A percentile compares a stretch with the other conserved stretches of the same genome.
Evolutionary conservation across 1,284 basidiomycete species (phyloP).

Genomic region (Jaminaea rosea): DNA sequence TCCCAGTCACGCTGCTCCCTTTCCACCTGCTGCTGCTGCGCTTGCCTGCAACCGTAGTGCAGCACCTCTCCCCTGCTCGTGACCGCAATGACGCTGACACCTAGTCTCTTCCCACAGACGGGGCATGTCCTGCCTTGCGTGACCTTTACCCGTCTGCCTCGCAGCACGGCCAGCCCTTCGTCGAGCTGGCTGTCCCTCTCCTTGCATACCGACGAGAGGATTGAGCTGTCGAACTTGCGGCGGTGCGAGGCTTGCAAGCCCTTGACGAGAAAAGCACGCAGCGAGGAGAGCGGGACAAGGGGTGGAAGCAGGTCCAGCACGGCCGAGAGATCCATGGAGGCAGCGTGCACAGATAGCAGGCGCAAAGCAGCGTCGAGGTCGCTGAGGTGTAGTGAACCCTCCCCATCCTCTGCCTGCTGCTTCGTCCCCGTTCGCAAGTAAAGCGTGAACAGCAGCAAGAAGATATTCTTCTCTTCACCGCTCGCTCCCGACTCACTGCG

Average conservation of each 20-base stretch:
- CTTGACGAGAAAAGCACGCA: conserved; percentile 58
- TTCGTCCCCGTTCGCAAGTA: conserved; percentile 62
- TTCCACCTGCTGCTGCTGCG: too few species aligned
- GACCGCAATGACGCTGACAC: conserved; percentile 87
- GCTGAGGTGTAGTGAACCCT: neutral
- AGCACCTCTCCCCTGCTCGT: conserved; percentile 48
- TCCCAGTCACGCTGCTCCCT: too few species aligned
- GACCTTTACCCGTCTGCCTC: conserved; percentile 75
- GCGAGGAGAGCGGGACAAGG: conserved; percentile 67
- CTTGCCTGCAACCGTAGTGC: conserved; percentile 43
- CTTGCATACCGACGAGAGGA: conserved; percentile 62
- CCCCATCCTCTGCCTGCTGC: neutral
- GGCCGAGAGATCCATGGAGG: conserved; percentile 67
- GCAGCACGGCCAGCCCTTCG: conserved; percentile 62
- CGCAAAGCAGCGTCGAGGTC: conserved; percentile 61
- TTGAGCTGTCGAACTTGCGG: conserved; percentile 12
- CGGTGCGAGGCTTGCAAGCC: conserved; percentile 20
- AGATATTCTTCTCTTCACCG: conserved; percentile 52
- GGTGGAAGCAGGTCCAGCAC: conserved; percentile 79
- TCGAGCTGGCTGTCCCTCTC: conserved; percentile 66
- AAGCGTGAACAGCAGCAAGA: conserved; percentile 72
- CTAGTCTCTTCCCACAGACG: conserved; percentile 87
- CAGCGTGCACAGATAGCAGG: conserved; percentile 72
- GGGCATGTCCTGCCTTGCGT: conserved; percentile 87
- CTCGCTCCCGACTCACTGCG: neutral